Evolutionary conservation across 164 flowering plant genomes (phyloP).

Genomic region (Annona cherimola): DNA sequence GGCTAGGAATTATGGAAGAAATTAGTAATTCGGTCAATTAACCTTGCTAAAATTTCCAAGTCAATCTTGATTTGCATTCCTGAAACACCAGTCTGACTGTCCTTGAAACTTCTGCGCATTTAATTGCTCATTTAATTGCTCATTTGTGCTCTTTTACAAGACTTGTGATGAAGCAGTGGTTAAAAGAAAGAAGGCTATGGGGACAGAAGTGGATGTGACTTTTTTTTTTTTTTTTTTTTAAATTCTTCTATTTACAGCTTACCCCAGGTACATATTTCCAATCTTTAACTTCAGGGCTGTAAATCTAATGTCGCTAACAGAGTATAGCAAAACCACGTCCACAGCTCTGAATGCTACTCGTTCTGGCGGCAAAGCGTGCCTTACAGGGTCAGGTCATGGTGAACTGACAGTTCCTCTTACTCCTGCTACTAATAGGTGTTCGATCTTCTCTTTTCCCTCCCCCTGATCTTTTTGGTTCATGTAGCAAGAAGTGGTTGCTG

Average conservation of each 20-base stretch:
- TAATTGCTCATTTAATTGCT: no score
- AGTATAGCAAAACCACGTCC: conserved; percentile 75
- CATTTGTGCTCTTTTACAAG: conserved; percentile 45
- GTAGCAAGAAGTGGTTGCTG: neutral
- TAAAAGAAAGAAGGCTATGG: conserved; percentile 59
- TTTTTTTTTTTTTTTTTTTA: no score
- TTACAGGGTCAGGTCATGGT: conserved; percentile 81
- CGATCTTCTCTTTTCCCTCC: neutral
- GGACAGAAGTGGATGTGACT: conserved; percentile 49
- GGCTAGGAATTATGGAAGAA: no score
- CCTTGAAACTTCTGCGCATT: no score
- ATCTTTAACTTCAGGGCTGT: no score
- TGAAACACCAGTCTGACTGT: no score
- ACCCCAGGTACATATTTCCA: no score
- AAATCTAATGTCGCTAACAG: no score
- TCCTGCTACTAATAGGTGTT: conserved; percentile 77
- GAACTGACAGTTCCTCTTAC: conserved; percentile 82
- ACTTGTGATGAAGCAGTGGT: conserved; percentile 52
- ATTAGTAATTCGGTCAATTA: no score
- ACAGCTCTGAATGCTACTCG: conserved; percentile 74
- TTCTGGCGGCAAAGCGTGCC: conserved; percentile 87
- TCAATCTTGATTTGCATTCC: no score
- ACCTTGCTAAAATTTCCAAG: no score
- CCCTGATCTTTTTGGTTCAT: neutral
- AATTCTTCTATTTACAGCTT: no score